Base-by-base conservation (phyloP, 2,329 filamentous ascomycete genomes). In the Colletotrichum sp. region DNA sequence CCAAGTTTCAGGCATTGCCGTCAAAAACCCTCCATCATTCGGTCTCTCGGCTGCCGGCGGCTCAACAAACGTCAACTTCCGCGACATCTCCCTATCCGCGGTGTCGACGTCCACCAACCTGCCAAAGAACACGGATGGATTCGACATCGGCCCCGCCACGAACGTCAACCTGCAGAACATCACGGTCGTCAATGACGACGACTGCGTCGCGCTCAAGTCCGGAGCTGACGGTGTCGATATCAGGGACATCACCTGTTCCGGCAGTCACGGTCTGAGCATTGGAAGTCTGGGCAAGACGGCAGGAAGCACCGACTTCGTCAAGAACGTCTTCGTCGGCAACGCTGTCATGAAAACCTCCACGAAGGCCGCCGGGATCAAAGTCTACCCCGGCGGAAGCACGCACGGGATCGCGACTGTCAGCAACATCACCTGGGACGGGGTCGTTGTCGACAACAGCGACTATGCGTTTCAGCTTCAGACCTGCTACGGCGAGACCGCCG, bases 381-480 rank as follows among this genome's bases (percentile, higher is more conserved):
- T 85, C 2, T 88, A 88, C 71, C 86, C 86, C 0, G 82, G 83
- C 6, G 85, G 86, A 3, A 78, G 79, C 4, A 75, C 70, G 7
- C 82, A 88, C 72, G 85, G 85, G 8, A 75, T 79, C 0, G 84
- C 85, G 0, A 82, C 82, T 0, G 86, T 88, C 22, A 80, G 78
- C 3, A 88, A 88, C 74, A 85, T 88, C 19, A 88, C 86, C 0
- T 88, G 81, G 71, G 80, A 82, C 12, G 70, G 65, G 9, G 65
- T 88, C 11, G 82, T 80, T 1, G 83, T 87, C 8, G 77, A 83
- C 2, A 80, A 82, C 15, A 84, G 82, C 71, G 86, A 87, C 70
- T 88, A 88, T 75, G 87, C 85, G 6, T 82, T 87, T 77, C 86
- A 87, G 75, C 86, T 88, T n/a, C 84, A 87, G 78, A 87, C 83